phyloP scores from a whole-genome alignment of 805 yeast genomes.

The Ogataea philodendri region DNA sequence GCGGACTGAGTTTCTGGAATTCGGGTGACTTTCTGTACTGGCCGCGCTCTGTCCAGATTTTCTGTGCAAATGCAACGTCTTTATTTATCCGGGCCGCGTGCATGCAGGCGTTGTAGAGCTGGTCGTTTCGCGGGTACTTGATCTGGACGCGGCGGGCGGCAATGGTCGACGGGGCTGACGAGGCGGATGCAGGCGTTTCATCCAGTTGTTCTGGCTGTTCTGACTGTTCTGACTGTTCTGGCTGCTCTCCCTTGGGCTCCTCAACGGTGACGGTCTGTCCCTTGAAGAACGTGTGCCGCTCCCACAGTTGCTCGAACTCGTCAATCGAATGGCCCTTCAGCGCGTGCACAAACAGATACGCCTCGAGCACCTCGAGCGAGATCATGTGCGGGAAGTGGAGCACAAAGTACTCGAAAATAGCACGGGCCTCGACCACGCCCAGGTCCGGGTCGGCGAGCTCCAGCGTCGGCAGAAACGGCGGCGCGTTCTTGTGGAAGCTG shows the following conservation, averaged over 20 bases:
- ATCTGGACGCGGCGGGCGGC: slow-evolving; percentile 17
- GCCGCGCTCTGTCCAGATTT: slow-evolving; percentile 80
- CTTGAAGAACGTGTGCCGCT: slow-evolving; percentile 36
- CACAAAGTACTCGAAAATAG: slow-evolving; percentile 62
- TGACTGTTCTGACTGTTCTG: no score
- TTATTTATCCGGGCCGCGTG: slow-evolving; percentile 61
- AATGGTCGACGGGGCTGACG: no score
- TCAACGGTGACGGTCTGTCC: slow-evolving; percentile 24
- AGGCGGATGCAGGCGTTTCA: slow-evolving; percentile 19
- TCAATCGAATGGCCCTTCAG: slow-evolving; percentile 33
- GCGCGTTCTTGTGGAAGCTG: slow-evolving; percentile 45
- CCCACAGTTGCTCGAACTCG: slow-evolving; percentile 37
- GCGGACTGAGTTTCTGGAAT: slow-evolving; percentile 43
- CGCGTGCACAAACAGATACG: slow-evolving; percentile 50
- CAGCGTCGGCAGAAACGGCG: slow-evolving; percentile 65
- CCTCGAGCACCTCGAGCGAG: slow-evolving; percentile 42
- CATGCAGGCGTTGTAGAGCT: slow-evolving; percentile 59
- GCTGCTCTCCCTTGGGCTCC: slow-evolving; percentile 19
- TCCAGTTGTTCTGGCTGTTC: no score
- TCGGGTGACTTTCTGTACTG: slow-evolving; percentile 51
- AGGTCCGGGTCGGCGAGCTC: slow-evolving; percentile 34
- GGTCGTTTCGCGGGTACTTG: slow-evolving; percentile 42
- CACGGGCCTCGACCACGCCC: slow-evolving; percentile 71
- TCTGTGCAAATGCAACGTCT: slow-evolving; percentile 57
- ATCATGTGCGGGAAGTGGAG: slow-evolving; percentile 44